A percentile compares a stretch with the other conserved stretches of the same genome.
Evolutionary conservation across 2,329 filamentous ascomycete species (phyloP).

Genomic region (Xylaria polymorpha): DNA sequence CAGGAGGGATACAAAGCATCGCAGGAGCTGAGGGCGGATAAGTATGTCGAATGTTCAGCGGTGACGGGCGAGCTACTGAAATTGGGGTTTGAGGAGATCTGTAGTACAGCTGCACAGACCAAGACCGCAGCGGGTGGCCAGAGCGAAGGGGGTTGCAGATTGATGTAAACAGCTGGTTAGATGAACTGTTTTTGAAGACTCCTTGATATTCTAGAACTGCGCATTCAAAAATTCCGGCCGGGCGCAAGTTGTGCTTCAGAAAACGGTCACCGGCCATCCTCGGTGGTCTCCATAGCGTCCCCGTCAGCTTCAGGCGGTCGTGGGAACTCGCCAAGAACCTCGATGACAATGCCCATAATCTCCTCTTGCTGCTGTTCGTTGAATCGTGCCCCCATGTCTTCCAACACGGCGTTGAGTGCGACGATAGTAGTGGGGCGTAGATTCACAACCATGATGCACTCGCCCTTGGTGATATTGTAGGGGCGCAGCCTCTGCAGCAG

Average conservation of each 20-base stretch:
- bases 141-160: conserved; percentile 64
- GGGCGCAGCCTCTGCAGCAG: conserved; percentile 67
- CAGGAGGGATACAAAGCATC: conserved; percentile 69
- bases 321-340: conserved; percentile 67
- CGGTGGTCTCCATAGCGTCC: conserved; percentile 54
- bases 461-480: conserved; percentile 73
- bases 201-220: background rate
- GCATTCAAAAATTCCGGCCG: background rate
- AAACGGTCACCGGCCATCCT: conserved; percentile 34
- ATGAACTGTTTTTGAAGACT: background rate
- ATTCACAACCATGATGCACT: conserved; percentile 76
- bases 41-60: conserved; percentile 73
- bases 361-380: conserved; percentile 67
- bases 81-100: conserved; percentile 70
- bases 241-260: background rate
- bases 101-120: conserved; percentile 64
- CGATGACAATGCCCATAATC: conserved; percentile 66
- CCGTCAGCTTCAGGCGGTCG: conserved; percentile 50
- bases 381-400: conserved; percentile 73
- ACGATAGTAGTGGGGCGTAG: conserved; percentile 68
- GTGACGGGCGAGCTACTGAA: conserved; percentile 68
- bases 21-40: conserved; percentile 69
- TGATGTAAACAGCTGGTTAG: conserved; percentile 34
- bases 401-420: conserved; percentile 71
- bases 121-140: conserved; percentile 61